Base-by-base conservation (phyloP, 2,329 filamentous ascomycete species). In the Lizonia empirigonia region DNA sequence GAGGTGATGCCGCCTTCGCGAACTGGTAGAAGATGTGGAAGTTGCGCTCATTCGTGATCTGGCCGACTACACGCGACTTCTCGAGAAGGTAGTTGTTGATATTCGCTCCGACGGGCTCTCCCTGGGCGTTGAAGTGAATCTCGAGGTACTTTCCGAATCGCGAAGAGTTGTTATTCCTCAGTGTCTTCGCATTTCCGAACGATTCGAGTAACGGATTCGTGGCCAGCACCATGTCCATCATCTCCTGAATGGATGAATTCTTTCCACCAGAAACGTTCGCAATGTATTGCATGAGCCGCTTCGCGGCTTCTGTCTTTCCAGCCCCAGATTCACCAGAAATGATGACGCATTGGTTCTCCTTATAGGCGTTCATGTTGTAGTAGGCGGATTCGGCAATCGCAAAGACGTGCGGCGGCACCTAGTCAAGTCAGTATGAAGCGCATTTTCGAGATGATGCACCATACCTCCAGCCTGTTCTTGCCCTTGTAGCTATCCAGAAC, bases 1-100 rank as follows among this genome's bases (percentile, higher is more conserved):
- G 85, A 62, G 88, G 82, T n/a, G 91, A 89, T 8, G 93, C 93
- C 4, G 90, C 91, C 77, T 97, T 99, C 37, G 94, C 90, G 74
- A 97, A 97, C 74, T 99, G 94, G 77, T 99, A 99, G 74, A 99
- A 99, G 67, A 99, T 97, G 77, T 99, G 94, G 75, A 99, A 99
- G 77, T 96, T 97, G 63, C 94, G 86, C 81, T 99, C 94, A 73
- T 97, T 96, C 51, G 79, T 81, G 63, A 97, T 97, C 78, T 97
- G 94, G 13, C 93, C 91, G 8, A 96, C 91, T 15, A 99, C 94
- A 77, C 94, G 84, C 38, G 90, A 87, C 80, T 97, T 97, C 74
- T 99, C 94, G 44, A 99, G 82, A 19, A 99, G 81, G 70, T 99
- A 99, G 74, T 99, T 99, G 70, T 93, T 97, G 75, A 99, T 97